Evolutionary conservation across 805 yeast genomes (phyloP).

Genomic region (Yamadazyma sp.): DNA sequence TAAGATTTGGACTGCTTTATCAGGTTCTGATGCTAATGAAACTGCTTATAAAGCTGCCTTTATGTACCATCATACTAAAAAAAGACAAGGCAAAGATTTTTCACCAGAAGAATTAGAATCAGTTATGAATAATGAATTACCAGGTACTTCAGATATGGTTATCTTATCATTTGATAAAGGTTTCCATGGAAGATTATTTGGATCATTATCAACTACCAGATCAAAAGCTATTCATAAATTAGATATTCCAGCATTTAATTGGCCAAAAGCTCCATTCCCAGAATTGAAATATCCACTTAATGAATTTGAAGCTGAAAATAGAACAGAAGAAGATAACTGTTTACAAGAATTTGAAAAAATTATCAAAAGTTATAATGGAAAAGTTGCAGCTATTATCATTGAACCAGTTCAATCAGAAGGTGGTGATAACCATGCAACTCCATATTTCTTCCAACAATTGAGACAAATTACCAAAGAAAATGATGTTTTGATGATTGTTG

Average conservation of each 20-base stretch:
- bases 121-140: slow-evolving; percentile 49
- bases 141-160: slow-evolving; percentile 53
- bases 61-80: slow-evolving; percentile 57
- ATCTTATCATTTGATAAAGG: slow-evolving; percentile 53
- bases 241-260: slow-evolving; percentile 57
- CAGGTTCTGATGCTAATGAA: slow-evolving; percentile 71
- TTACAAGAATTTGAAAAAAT: slow-evolving; percentile 42
- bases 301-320: slow-evolving; percentile 37
- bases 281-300: slow-evolving; percentile 38
- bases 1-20: slow-evolving; percentile 61
- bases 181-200: slow-evolving; percentile 58
- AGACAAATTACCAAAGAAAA: slow-evolving; percentile 58
- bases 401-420: slow-evolving; percentile 74
- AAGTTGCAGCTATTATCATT: slow-evolving; percentile 51
- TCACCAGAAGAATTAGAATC: slow-evolving; percentile 44
- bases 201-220: slow-evolving; percentile 53
- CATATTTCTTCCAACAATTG: slow-evolving; percentile 58
- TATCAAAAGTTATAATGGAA: slow-evolving; percentile 35
- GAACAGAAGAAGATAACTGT: slow-evolving; percentile 47
- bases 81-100: slow-evolving; percentile 47
- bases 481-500: slow-evolving; percentile 59
- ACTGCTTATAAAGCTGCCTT: slow-evolving; percentile 70
- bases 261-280: slow-evolving; percentile 55
- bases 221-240: slow-evolving; percentile 57
- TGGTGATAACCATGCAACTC: slow-evolving; percentile 70